Percentiles rank a stretch among this genome's conserved stretches.
These are phyloP conservation scores for Populus alba DNA, from an alignment of 345 rosid genomes.

Conservation along the genomic window DNA sequence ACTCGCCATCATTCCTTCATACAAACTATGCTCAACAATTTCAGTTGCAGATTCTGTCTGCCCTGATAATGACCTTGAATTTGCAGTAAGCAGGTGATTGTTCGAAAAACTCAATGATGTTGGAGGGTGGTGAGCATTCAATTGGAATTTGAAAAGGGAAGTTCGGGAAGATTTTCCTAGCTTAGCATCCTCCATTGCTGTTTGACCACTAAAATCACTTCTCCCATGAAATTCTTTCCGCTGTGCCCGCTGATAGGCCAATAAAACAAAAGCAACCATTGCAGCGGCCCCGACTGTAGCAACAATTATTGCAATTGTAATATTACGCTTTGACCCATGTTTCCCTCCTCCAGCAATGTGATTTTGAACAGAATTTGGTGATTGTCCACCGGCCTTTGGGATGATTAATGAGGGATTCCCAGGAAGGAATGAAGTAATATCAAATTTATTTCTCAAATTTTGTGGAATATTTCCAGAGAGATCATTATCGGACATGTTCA, in stretches of 20 bases:
- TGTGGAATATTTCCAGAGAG: slow-evolving; percentile 66
- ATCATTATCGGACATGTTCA: slow-evolving; percentile 79
- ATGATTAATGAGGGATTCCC: slow-evolving; percentile 57
- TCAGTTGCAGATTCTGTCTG: slow-evolving; percentile 51
- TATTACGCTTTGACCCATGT: slow-evolving; percentile 43
- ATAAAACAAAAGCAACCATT: slow-evolving; percentile 62
- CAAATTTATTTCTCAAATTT: slow-evolving; percentile 44
- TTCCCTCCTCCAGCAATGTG: slow-evolving; percentile 8
- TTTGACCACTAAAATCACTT: slow-evolving; percentile 43
- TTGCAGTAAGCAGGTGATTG: slow-evolving; percentile 79
- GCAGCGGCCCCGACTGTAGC: slow-evolving; percentile 66
- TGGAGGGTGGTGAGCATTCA: slow-evolving; percentile 51
- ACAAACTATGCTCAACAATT: slow-evolving; percentile 51
- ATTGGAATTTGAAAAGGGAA: slow-evolving; percentile 62
- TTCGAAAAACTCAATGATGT: slow-evolving; percentile 81
- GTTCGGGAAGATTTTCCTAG: slow-evolving; percentile 54
- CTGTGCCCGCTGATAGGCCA: slow-evolving; percentile 66
- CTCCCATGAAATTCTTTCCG: slow-evolving; percentile 60
- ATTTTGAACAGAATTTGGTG: slow-evolving; percentile 17
- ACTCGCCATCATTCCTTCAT: slow-evolving; percentile 29
- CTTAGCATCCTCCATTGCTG: slow-evolving; percentile 51
- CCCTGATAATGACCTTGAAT: slow-evolving; percentile 79
- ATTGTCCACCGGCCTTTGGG: slow-evolving; percentile 24
- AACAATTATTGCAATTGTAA: slow-evolving; percentile 61
- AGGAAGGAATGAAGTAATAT: slow-evolving; percentile 59